Conservation (phyloP, 768 basidiomycete genomes). For the Hemileccinum impolitum region DNA sequence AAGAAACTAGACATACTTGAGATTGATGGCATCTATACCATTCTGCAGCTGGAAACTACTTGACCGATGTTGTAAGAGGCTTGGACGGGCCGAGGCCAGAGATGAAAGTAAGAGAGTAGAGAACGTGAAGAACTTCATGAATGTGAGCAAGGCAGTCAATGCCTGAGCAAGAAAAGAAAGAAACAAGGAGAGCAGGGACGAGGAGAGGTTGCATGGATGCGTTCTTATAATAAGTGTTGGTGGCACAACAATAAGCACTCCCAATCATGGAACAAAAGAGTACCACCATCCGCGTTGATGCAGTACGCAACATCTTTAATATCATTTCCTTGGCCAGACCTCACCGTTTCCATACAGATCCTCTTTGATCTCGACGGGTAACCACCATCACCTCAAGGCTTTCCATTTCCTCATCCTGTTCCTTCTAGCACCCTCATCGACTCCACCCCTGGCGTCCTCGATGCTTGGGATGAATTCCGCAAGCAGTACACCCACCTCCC, state of each 20-base stretch:
- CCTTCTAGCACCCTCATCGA: slow-evolving; percentile 64
- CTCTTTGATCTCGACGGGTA: slow-evolving; percentile 74
- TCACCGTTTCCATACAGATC: slow-evolving; percentile 38
- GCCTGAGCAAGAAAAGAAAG: slow-evolving; percentile 7
- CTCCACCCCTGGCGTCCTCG: slow-evolving; percentile 79
- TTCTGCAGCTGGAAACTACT: slow-evolving; percentile 33
- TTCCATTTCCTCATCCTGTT: slow-evolving; percentile 5
- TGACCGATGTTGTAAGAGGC: slow-evolving; percentile 28
- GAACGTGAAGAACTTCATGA: slow-evolving; percentile 40
- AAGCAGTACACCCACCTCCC: slow-evolving; percentile 54
- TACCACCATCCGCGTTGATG: slow-evolving; percentile 41
- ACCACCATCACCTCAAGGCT: slow-evolving; percentile 9
- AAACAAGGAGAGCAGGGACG: background rate
- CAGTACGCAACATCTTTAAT: slow-evolving; percentile 36
- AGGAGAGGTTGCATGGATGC: background rate
- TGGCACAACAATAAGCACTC: slow-evolving; percentile 15
- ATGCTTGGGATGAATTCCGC: slow-evolving; percentile 72
- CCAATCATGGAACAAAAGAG: slow-evolving; percentile 18
- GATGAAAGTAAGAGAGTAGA: slow-evolving; percentile 28
- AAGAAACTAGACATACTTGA: slow-evolving; percentile 34
- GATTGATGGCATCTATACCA: slow-evolving; percentile 39
- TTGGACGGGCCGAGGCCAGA: slow-evolving; percentile 35
- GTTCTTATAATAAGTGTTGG: slow-evolving; percentile 17
- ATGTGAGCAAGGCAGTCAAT: slow-evolving; percentile 7
- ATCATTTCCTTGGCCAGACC: background rate